Evolutionary conservation across 371 early-diverging fungal species (phyloP), one percentile per base, ranked within the genome.

Genomic region (Rhizomucor pusillus): DNA sequence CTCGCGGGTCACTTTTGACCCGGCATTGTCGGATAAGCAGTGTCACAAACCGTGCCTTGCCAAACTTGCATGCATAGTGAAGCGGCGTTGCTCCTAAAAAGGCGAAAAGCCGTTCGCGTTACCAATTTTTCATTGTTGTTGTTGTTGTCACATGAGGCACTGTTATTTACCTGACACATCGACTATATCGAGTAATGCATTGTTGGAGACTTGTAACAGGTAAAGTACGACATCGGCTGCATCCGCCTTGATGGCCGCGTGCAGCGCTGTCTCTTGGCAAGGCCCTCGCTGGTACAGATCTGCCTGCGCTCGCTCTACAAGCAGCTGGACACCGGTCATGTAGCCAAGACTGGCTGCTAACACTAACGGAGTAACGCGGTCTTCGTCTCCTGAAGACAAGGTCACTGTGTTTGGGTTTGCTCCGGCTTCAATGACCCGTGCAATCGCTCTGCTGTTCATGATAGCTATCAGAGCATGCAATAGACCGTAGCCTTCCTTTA

Each of bases 401-500:
- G 77, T 64, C 9, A 55, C 50, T 6, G 58, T 67, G 33, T 62
- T 58, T 14, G 65, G 59, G 18, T 73, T 71, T 1, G 66, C 77
- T 36, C 69, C 74, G 22, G 72, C 66, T 33, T 60, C 63, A 10
- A 77, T 46, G 3, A 77, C 56, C 3, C 43, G 61, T 11, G 60
- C 52, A 22, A 73, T 54, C 0, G 67, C 65, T 11, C 50, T 19
- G 4, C 60, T 65, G 46, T 73, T 67, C 43, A 62, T 66, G 49
- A 67, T 50, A 14, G 61, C 62, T 37, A 73, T 51, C 12, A 73
- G 29, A 3, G 73, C 73, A 56, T 77, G 77, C 13, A 77, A 47
- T 22, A 77, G 57, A 25, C 73, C 59, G 46, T 73, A 71, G 12
- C 77, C 77, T 53, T 71, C 73, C 56, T 66, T 71, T 12, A 77